Conservation (phyloP, 225 moss, liverwort and hornwort genomes). For the Pleurozium schreberi region DNA sequence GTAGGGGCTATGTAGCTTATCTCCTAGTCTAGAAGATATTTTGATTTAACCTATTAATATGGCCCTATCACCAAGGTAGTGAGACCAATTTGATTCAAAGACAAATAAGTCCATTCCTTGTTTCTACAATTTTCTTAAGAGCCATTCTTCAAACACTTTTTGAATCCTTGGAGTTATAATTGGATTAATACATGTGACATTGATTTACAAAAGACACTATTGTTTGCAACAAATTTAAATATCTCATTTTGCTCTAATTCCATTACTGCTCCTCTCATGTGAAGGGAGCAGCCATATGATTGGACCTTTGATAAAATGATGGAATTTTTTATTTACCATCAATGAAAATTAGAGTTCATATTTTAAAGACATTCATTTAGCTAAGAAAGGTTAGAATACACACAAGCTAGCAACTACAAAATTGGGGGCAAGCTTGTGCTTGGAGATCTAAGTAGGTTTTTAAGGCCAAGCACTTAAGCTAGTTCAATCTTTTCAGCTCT, state of each 20-base stretch:
- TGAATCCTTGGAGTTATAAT: background rate
- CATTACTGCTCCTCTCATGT: fast-evolving
- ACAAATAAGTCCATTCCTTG: background rate
- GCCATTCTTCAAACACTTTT: background rate
- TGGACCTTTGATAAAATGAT: background rate
- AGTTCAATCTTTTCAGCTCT: no score
- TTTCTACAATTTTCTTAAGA: background rate
- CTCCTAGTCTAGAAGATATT: background rate
- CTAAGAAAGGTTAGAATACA: no score
- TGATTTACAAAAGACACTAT: background rate
- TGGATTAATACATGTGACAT: background rate
- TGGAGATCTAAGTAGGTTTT: no score
- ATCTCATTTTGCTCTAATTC: background rate
- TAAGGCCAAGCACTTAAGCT: no score
- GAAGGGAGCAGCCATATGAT: background rate
- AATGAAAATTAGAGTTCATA: no score
- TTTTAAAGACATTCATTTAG: no score
- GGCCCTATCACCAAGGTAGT: background rate
- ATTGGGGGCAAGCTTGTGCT: no score
- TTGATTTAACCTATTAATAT: background rate
- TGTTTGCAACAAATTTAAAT: background rate
- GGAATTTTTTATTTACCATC: background rate
- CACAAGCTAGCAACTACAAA: no score
- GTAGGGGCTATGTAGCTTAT: background rate
- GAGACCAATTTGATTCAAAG: background rate